Evolutionary conservation across 179 eudicot species (phyloP), one percentile per base, ranked within the genome.

Genomic region (Beta lomatogona): DNA sequence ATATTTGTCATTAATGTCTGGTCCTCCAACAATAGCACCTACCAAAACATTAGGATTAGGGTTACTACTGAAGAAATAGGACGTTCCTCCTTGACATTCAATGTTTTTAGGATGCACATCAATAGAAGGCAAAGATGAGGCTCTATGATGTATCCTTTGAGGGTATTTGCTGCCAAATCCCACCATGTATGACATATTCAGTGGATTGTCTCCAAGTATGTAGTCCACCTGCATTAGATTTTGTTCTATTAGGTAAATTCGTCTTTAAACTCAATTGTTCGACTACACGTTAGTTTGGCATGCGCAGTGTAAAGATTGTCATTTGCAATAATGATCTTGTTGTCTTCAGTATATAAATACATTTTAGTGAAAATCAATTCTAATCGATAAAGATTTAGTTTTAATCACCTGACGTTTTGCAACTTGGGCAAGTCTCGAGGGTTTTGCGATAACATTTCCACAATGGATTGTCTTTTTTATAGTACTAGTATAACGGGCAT

Each of bases 181-280:
- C 46, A 90, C 95, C 95, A 92, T 92, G 82, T 89, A 92, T 46
- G 95, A 92, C 92, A 90, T 90, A 0, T 82, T 84, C 53, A 82
- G 13, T 41, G 95, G 95, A 81, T 92, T 92, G 22, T 78, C 83
- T 48, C 95, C 93, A 0, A 92, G 78, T 74, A 89, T 88, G 31
- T 92, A 90, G 67, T 92, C 85, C 80, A 91, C 91, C 90, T 91
- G 83, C 66, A 44, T 71, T 18, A 10, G 5, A 50, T 4, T 22
- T 13, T 73, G 4, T 14, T 73, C 11, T 0, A 15, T 73, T 53
- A 73, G 22, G 6, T 25, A 13, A 18, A 14, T 53, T 22, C 46
- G 15, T 15, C 1, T 41, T 25, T 13, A 6, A 69, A 25, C 11
- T 22, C 12, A 10, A 28, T 2, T 3, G 13, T 9, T 36, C 41